A percentile compares a stretch with the other conserved stretches of the same genome.
Evolutionary conservation across 164 flowering plant species (phyloP).

Genomic region (Kalanchoe fedtschenkoi): DNA sequence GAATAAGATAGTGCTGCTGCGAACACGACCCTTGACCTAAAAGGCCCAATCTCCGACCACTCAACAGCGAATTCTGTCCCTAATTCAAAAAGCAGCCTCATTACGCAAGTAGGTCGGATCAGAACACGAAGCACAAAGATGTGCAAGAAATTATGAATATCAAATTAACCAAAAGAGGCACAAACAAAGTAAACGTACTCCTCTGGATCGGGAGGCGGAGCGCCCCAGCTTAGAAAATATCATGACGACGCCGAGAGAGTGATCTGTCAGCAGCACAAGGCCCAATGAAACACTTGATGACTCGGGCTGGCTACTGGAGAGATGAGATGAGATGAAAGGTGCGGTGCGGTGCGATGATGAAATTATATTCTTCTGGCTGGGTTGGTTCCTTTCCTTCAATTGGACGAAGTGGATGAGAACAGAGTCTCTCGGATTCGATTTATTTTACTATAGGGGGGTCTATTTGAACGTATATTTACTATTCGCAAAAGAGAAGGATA

Average conservation of each 20-base stretch:
- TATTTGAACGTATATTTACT: too few species aligned
- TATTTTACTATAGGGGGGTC: too few species aligned
- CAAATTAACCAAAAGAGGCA: neutral
- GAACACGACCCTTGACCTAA: neutral
- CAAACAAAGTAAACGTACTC: neutral
- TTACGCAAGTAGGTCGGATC: neutral
- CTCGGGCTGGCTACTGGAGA: too few species aligned
- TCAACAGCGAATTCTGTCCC: neutral
- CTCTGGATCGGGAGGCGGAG: neutral
- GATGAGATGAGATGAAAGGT: too few species aligned
- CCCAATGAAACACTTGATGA: neutral
- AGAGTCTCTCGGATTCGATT: too few species aligned
- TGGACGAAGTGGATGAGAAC: too few species aligned
- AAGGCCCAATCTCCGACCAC: neutral
- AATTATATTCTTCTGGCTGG: too few species aligned
- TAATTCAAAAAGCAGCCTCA: neutral
- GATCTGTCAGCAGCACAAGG: neutral
- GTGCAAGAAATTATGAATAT: too few species aligned
- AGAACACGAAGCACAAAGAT: neutral
- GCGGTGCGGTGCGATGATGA: too few species aligned
- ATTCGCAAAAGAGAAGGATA: too few species aligned
- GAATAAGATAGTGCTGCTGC: neutral
- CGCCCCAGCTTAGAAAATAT: constrained; percentile 1
- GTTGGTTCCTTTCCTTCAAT: too few species aligned
- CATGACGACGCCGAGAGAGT: neutral